phyloP scores from a whole-genome alignment of 2,329 filamentous ascomycete species.

The Phyllosticta citriasiana region DNA sequence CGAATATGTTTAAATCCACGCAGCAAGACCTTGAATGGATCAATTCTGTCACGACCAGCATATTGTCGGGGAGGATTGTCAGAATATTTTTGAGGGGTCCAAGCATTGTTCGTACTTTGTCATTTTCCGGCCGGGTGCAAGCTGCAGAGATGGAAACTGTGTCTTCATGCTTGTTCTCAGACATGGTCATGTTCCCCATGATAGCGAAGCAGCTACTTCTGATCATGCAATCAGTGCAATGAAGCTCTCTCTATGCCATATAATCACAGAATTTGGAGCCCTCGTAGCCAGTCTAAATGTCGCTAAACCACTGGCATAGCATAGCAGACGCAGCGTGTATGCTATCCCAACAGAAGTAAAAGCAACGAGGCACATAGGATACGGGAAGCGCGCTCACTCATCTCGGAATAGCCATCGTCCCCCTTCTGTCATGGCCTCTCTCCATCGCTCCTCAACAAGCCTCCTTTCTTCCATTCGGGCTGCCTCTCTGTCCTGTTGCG shows the following conservation, averaged over 20 bases:
- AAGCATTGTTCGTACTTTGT: no score
- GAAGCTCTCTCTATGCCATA: not conserved
- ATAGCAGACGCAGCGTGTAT: not conserved
- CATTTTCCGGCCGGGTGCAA: no score
- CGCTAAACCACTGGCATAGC: not conserved
- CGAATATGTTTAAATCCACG: no score
- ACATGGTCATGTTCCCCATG: no score
- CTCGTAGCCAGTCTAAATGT: not conserved
- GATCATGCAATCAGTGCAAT: no score
- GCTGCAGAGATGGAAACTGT: no score
- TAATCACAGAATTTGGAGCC: not conserved
- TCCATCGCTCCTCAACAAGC: constrained; percentile 61
- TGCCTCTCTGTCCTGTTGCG: constrained; percentile 53
- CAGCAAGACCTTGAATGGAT: no score
- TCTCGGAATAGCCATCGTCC: constrained; percentile 77
- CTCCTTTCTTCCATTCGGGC: constrained; percentile 54
- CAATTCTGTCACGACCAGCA: no score
- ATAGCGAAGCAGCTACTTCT: no score
- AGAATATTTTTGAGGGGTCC: no score
- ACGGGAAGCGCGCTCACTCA: constrained; percentile 43
- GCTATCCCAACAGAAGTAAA: not conserved
- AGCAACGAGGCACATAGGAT: not conserved
- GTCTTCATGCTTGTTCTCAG: no score
- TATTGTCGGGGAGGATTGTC: no score
- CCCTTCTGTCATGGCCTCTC: constrained; percentile 68